Evolutionary conservation across 176 grass and related monocot species (phyloP).

Genomic region (Alopecurus myosuroides): DNA sequence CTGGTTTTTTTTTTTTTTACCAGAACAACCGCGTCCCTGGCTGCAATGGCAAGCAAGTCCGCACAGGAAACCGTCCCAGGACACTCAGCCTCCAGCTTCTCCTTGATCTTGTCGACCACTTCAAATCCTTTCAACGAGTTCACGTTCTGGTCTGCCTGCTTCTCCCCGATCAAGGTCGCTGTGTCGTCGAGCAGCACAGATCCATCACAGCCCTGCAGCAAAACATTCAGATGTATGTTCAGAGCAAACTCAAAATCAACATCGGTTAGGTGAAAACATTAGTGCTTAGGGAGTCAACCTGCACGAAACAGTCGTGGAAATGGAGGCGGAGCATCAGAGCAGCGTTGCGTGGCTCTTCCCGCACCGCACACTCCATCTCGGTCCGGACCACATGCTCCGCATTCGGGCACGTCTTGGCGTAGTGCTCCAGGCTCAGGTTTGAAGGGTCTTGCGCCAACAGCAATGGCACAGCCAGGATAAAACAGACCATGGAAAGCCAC

Average conservation of each 20-base stretch:
- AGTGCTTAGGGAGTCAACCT: constrained; percentile 30
- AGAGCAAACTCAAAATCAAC: not conserved
- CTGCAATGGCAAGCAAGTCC: constrained; percentile 84
- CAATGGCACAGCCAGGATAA: constrained; percentile 16
- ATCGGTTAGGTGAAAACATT: not conserved
- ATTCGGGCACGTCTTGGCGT: constrained; percentile 73
- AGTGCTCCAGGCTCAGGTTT: constrained; percentile 71
- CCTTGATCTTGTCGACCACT: constrained; percentile 81
- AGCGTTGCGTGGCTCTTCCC: constrained; percentile 56
- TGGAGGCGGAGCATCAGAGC: constrained; percentile 87
- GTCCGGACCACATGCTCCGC: constrained; percentile 62
- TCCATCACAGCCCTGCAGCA: constrained; percentile 78
- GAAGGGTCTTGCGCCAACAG: constrained; percentile 55
- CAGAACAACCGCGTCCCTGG: constrained; percentile 72
- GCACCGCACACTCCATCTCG: constrained; percentile 78
- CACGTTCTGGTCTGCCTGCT: constrained; percentile 71
- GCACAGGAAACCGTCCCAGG: constrained; percentile 82
- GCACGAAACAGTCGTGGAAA: constrained; percentile 96
- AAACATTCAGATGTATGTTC: not conserved
- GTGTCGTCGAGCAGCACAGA: constrained; percentile 95
- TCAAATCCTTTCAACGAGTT: constrained; percentile 97
- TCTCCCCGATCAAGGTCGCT: constrained; percentile 58
- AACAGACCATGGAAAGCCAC: constrained; percentile 4
- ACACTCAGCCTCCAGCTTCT: constrained; percentile 88
- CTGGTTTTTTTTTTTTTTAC: constrained; percentile 28